Percentiles rank a stretch among this genome's conserved stretches.
Conservation (phyloP, 2,329 filamentous ascomycete species). For the Zopfia rhizophila region DNA sequence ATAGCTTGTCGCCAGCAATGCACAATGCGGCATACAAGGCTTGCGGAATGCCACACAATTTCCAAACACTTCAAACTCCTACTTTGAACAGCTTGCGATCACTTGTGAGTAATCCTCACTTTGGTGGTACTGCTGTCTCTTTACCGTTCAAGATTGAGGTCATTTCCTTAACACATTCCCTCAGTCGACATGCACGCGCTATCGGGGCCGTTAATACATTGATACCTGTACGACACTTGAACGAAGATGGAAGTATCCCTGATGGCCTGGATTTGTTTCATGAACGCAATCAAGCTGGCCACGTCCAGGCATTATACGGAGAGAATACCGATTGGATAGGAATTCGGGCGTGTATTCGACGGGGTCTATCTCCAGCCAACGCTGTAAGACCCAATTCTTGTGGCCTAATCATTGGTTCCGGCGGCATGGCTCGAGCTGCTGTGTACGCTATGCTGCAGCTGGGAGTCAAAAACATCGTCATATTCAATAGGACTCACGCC, state of each 20-base stretch:
- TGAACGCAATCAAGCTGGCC: conserved; percentile 71
- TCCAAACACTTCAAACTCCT: conserved; percentile 71
- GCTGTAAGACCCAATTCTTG: conserved; percentile 64
- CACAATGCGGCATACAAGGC: conserved; percentile 75
- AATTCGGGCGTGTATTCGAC: conserved; percentile 76
- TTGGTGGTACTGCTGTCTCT: conserved; percentile 77
- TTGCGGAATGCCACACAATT: conserved; percentile 75
- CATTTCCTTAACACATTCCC: conserved; percentile 70
- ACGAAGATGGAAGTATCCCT: conserved; percentile 67
- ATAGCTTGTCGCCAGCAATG: conserved; percentile 81
- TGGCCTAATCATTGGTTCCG: conserved; percentile 67
- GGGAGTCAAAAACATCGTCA: conserved; percentile 78
- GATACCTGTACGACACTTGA: conserved; percentile 72
- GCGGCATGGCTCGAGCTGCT: conserved; percentile 81
- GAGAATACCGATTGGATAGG: conserved; percentile 88
- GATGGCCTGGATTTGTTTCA: conserved; percentile 63
- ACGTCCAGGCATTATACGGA: conserved; percentile 75
- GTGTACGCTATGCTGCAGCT: conserved; percentile 82
- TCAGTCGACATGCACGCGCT: conserved; percentile 77
- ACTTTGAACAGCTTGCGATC: conserved; percentile 71
- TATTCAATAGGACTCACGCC: conserved; percentile 76
- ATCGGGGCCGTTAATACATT: conserved; percentile 83
- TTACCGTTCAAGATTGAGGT: conserved; percentile 80
- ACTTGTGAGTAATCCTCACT: conserved; percentile 71
- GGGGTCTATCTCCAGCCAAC: conserved; percentile 77